These are phyloP conservation scores for Leishmania lainsoni DNA, from an alignment of 208 protist genomes.

Conservation along the genomic window DNA sequence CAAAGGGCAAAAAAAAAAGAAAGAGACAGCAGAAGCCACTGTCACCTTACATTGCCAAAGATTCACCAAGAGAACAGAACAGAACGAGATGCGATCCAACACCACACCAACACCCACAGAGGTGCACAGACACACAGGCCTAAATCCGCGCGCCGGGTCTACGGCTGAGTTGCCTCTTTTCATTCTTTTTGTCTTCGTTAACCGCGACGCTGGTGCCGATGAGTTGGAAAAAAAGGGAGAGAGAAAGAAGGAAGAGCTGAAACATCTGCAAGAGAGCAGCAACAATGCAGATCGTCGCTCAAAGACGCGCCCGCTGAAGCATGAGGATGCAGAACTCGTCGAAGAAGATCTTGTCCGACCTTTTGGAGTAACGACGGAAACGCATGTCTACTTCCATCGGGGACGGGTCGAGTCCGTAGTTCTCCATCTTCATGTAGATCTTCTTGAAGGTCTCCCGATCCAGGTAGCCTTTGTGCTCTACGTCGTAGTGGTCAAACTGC, in stretches of 20 bases:
- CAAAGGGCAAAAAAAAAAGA: background rate
- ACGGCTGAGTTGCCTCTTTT: background rate
- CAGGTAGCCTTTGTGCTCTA: constrained; percentile 59
- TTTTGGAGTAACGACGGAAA: constrained; percentile 54
- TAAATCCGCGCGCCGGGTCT: background rate
- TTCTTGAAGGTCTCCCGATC: constrained; percentile 76
- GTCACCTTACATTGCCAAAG: background rate
- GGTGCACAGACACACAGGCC: background rate
- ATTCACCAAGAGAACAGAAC: too few species aligned
- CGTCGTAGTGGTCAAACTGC: constrained; percentile 67
- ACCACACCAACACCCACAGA: background rate
- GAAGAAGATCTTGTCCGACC: constrained; percentile 62
- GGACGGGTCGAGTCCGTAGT: constrained; percentile 72
- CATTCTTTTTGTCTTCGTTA: background rate
- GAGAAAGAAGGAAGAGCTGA: background rate
- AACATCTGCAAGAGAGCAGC: background rate
- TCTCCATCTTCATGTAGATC: constrained; percentile 74
- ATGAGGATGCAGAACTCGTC: constrained; percentile 88
- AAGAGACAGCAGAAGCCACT: background rate
- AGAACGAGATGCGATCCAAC: background rate
- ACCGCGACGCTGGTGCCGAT: background rate
- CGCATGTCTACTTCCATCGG: constrained; percentile 51
- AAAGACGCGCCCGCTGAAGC: constrained; percentile 85
- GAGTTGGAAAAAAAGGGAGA: background rate
- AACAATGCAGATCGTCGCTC: constrained; percentile 10